Evolutionary conservation across 75 land plant genomes (phyloP).

Genomic region (Chamaecyparis obtusa): DNA sequence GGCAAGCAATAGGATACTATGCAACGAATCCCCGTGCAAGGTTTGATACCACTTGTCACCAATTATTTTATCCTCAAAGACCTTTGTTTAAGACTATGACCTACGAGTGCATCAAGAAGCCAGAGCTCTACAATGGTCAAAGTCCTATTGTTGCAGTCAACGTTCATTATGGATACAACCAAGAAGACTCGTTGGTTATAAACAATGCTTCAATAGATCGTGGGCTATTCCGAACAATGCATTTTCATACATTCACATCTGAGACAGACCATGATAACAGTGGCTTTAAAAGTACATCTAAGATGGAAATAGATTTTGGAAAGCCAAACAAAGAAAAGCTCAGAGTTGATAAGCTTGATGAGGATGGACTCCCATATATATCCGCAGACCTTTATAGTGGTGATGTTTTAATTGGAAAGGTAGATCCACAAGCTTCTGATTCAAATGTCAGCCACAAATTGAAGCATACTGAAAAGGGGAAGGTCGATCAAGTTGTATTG

Average conservation of each 20-base stretch:
- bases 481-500: constrained; percentile 75
- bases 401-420: constrained; percentile 85
- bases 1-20: constrained; percentile 85
- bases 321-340: constrained; percentile 18
- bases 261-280: not conserved
- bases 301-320: not conserved
- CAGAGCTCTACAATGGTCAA: constrained; percentile 28
- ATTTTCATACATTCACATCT: constrained; percentile 54
- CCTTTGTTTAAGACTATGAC: constrained; percentile 66
- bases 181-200: constrained; percentile 89
- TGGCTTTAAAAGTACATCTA: not conserved
- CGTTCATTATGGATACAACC: constrained; percentile 83
- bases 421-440: constrained; percentile 38
- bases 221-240: constrained; percentile 80
- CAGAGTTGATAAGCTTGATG: constrained; percentile 70
- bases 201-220: constrained; percentile 78
- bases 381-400: constrained; percentile 51
- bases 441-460: constrained; percentile 66
- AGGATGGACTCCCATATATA: constrained; percentile 81
- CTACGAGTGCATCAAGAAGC: constrained; percentile 54
- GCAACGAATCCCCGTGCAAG: constrained; percentile 64
- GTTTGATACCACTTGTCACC: constrained; percentile 65
- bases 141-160: constrained; percentile 56
- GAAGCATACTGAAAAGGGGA: constrained; percentile 74
- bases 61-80: constrained; percentile 79